Evolutionary conservation across 768 basidiomycete genomes (phyloP).

Genomic region (Mycena filopes): DNA sequence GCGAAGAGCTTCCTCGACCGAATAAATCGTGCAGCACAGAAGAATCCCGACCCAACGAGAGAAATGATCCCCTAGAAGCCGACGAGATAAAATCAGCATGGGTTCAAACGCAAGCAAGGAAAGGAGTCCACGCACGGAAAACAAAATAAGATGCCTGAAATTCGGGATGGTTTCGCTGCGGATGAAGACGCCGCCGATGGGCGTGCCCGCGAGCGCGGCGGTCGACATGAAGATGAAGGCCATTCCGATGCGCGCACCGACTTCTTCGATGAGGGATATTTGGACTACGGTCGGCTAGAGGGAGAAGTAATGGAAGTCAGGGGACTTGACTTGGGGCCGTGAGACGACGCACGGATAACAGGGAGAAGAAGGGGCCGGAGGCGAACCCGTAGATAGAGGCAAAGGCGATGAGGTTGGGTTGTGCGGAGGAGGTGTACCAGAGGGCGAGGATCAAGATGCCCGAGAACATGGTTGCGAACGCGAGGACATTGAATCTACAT

Average conservation of each 20-base stretch:
- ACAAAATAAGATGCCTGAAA: conserved; percentile 39
- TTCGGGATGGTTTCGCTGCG: conserved; percentile 25
- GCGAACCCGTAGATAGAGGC: conserved; percentile 38
- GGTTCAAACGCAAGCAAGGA: too few relatives aligned
- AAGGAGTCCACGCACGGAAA: conserved; percentile 34
- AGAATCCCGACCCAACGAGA: too few relatives aligned
- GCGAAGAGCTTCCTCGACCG: too few relatives aligned
- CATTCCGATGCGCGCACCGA: conserved; percentile 41
- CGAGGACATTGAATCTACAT: conserved; percentile 37
- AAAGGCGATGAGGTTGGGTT: conserved; percentile 38
- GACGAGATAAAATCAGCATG: too few relatives aligned
- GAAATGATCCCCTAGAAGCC: too few relatives aligned
- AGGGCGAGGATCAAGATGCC: conserved; percentile 38
- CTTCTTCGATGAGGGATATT: conserved; percentile 38
- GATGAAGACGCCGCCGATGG: conserved; percentile 38
- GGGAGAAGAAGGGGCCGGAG: conserved; percentile 40
- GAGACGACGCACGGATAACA: conserved; percentile 31
- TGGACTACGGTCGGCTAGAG: conserved; percentile 34
- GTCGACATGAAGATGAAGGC: conserved; percentile 37
- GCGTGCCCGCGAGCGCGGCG: conserved; percentile 40
- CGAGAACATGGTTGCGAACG: conserved; percentile 26
- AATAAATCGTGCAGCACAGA: too few relatives aligned
- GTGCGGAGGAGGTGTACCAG: conserved; percentile 36
- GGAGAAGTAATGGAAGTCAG: neutral
- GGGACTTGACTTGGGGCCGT: neutral